Evolutionary conservation across 2,329 filamentous ascomycete species (phyloP), one percentile per base, ranked within the genome.

Genomic region (Bipolaris victoriae): DNA sequence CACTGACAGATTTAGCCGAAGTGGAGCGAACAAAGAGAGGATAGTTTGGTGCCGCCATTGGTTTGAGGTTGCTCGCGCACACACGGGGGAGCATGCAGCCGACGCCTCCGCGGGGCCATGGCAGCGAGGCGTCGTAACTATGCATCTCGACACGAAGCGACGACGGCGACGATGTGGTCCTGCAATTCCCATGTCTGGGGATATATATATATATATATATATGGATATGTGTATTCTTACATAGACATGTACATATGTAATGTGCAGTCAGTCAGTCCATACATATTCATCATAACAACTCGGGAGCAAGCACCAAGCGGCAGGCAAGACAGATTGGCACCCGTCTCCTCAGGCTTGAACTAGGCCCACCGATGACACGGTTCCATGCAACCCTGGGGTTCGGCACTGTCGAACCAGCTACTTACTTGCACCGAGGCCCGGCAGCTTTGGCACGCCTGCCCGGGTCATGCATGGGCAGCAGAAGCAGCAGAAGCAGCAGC

Each of bases 1-100:
- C 55, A 55, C 56, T 53, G 55, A 57, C 55, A 53, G 39, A 49
- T 52, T 63, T 63, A 63, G 55, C 61, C 61, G 59, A 47, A 49
- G 29, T 55, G 26, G 52, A 58, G 45, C 48, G 48, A 49, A 60
- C 58, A 57, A 57, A 57, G 58, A 10, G 39, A 57, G 53, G 48
- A 26, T 56, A 53, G 53, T 53, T 40, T 37, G 45, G 20, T 26
- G n/a, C 26, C 15, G 53, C 36, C 33, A 53, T 50, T 50, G 50
- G 51, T 36, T 47, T 46, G 40, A 54, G 40, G 50, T 48, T 51
- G 54, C 46, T 45, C 43, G 46, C 57, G 49, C 44, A 47, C 49
- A 15, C 55, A 50, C 45, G 52, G 49, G 33, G 53, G 43, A 51
- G 47, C 33, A 35, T 52, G 48, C 44, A 59, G 41, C 36, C 57